A percentile compares a stretch with the other conserved stretches of the same genome.
These are phyloP conservation scores for Talaromyces thailandensis DNA, from an alignment of 495 filamentous ascomycete genomes.

Conservation along the genomic window DNA sequence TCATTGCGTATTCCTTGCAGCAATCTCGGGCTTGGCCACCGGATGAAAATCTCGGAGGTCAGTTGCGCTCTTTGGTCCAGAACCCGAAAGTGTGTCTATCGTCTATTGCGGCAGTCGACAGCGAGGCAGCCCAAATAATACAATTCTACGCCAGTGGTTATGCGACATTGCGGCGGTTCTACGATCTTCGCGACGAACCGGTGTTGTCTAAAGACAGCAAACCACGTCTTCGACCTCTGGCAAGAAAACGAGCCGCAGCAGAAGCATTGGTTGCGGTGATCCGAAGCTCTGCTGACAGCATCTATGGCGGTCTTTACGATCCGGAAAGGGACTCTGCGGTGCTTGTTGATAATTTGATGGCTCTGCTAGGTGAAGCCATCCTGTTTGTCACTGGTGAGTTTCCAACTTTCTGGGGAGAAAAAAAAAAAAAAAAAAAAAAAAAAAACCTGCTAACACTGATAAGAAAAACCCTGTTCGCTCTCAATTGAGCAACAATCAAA, in stretches of 20 bases:
- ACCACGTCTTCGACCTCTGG: slow-evolving; percentile 34
- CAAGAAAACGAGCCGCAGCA: slow-evolving; percentile 57
- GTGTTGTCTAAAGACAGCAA: slow-evolving; percentile 28
- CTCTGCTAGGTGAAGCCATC: slow-evolving; percentile 73
- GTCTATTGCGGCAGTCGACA: slow-evolving; percentile 54
- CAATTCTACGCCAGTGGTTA: slow-evolving; percentile 83
- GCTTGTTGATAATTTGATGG: slow-evolving; percentile 74
- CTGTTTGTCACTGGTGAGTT: slow-evolving; percentile 59
- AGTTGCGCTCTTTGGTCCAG: slow-evolving; percentile 54
- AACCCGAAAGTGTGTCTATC: slow-evolving; percentile 58
- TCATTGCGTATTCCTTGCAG: slow-evolving; percentile 77
- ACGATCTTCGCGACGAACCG: slow-evolving; percentile 70
- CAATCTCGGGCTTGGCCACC: slow-evolving; percentile 74
- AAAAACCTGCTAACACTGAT: slow-evolving; percentile 8
- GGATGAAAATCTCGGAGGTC: slow-evolving; percentile 53
- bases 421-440: no score
- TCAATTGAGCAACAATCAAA: slow-evolving; percentile 58
- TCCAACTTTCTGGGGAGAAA: neutral
- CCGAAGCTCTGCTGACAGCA: slow-evolving; percentile 74
- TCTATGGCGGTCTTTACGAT: slow-evolving; percentile 81
- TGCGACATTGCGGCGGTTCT: slow-evolving; percentile 78
- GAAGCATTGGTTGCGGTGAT: slow-evolving; percentile 69
- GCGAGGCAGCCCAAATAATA: slow-evolving; percentile 69
- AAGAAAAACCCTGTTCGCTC: slow-evolving; percentile 29
- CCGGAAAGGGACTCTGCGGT: slow-evolving; percentile 68